Conservation (phyloP, 2,329 filamentous ascomycete genomes). For the Colletotrichum sp. region DNA sequence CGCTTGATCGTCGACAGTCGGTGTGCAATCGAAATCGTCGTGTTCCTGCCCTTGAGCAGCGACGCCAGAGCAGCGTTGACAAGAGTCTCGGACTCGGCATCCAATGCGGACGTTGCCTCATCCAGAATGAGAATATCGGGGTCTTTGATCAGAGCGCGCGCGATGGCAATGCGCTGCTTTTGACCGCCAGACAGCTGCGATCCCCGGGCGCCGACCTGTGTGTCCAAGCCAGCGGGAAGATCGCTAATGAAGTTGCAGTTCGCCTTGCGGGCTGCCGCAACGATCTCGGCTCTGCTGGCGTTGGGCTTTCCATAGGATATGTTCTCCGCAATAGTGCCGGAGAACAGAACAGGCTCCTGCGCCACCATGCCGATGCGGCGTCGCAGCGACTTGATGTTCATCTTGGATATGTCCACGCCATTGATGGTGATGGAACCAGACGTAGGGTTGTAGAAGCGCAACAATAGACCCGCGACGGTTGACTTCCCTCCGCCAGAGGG, state of each 20-base stretch:
- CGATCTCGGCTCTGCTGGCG: slow-evolving; percentile 80
- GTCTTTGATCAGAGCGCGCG: slow-evolving; percentile 90
- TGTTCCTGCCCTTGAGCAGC: slow-evolving; percentile 85
- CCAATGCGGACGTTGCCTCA: slow-evolving; percentile 93
- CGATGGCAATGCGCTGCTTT: slow-evolving; percentile 97
- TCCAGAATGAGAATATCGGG: slow-evolving; percentile 97
- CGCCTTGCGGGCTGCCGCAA: slow-evolving; percentile 85
- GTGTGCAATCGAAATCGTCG: slow-evolving; percentile 97
- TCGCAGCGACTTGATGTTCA: slow-evolving; percentile 94
- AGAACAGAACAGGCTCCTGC: slow-evolving; percentile 93
- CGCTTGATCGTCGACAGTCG: slow-evolving; percentile 95
- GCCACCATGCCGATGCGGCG: slow-evolving; percentile 94
- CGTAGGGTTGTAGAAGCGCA: slow-evolving; percentile 89
- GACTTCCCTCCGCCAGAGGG: slow-evolving; percentile 96
- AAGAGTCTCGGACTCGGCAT: slow-evolving; percentile 95
- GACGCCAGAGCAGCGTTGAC: slow-evolving; percentile 89
- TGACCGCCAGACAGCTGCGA: slow-evolving; percentile 95
- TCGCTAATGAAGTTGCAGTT: slow-evolving; percentile 98
- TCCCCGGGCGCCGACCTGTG: slow-evolving; percentile 88
- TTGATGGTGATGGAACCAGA: slow-evolving; percentile 81
- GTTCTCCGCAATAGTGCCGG: slow-evolving; percentile 83
- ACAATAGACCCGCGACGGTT: slow-evolving; percentile 87
- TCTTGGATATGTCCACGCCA: slow-evolving; percentile 78
- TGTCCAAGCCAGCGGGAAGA: slow-evolving; percentile 94
- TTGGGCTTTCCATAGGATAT: slow-evolving; percentile 88